Conservation (phyloP, 768 basidiomycete genomes). For the Tricholoma flavovirens region DNA sequence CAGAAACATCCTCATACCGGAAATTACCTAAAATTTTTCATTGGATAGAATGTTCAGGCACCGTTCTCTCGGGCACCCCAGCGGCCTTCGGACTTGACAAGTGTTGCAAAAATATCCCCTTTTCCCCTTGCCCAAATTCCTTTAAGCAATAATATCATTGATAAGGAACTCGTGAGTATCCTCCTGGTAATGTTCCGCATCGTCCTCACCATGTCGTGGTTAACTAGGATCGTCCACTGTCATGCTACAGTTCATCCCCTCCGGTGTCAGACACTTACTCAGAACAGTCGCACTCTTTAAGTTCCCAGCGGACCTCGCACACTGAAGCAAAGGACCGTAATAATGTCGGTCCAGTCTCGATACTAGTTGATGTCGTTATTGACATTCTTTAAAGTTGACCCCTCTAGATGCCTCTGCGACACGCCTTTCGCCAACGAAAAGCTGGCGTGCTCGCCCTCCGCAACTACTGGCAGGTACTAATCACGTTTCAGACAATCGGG, state of each 20-base stretch:
- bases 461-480: neutral
- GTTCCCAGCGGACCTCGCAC: neutral
- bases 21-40: neutral
- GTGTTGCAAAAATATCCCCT: neutral
- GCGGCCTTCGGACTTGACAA: neutral
- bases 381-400: neutral
- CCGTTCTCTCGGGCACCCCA: conserved; percentile 1
- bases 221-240: neutral
- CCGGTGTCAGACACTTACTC: neutral
- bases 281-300: neutral
- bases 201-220: neutral
- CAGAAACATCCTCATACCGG: neutral
- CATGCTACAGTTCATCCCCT: neutral
- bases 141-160: neutral
- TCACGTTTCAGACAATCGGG: conserved; percentile 2
- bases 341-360: neutral
- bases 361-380: neutral
- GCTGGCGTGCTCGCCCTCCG: neutral
- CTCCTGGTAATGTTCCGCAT: neutral
- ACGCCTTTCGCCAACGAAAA: neutral
- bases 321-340: neutral
- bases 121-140: neutral
- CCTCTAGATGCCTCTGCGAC: neutral
- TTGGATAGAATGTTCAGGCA: neutral
- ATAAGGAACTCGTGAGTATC: neutral